Conservation (phyloP, 352 stramenopile genomes). For the Globisporangium barbulae region DNA sequence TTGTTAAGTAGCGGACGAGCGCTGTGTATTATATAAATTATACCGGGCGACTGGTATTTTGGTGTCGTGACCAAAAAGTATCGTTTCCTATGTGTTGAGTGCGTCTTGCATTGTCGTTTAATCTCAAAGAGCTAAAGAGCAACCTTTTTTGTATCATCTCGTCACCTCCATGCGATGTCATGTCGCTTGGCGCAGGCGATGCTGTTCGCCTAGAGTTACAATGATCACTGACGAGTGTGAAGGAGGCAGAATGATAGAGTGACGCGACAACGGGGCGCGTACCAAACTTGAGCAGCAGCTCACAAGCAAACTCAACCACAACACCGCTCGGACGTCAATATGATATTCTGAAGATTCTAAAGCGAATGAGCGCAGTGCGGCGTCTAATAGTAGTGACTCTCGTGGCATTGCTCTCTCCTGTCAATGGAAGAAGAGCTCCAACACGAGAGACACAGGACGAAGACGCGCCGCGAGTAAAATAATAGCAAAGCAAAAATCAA, state of each 20-base stretch:
- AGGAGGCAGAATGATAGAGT: background rate
- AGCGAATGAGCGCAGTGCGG: background rate
- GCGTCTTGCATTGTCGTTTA: background rate
- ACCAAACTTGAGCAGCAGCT: no score
- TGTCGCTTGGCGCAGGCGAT: background rate
- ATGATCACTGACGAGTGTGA: background rate
- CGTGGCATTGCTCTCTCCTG: background rate
- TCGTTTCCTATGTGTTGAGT: background rate
- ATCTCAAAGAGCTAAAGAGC: background rate
- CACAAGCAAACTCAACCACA: background rate
- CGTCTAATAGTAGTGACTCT: background rate
- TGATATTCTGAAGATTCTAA: background rate
- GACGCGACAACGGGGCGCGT: background rate
- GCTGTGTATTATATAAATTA: conserved; percentile 4
- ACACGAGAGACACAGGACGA: background rate
- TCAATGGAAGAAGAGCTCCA: background rate
- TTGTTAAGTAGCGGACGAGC: background rate
- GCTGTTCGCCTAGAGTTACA: background rate
- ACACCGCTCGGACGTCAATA: background rate
- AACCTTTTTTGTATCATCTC: background rate
- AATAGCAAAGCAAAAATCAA: conserved; percentile 3
- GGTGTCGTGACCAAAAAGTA: background rate
- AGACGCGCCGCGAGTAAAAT: background rate
- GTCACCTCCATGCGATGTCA: background rate
- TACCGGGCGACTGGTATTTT: background rate